Percentiles rank a stretch among this genome's conserved stretches.
These are phyloP conservation scores for Eucalyptus fibrosa DNA, from an alignment of 345 rosid genomes.

Conservation along the genomic window DNA sequence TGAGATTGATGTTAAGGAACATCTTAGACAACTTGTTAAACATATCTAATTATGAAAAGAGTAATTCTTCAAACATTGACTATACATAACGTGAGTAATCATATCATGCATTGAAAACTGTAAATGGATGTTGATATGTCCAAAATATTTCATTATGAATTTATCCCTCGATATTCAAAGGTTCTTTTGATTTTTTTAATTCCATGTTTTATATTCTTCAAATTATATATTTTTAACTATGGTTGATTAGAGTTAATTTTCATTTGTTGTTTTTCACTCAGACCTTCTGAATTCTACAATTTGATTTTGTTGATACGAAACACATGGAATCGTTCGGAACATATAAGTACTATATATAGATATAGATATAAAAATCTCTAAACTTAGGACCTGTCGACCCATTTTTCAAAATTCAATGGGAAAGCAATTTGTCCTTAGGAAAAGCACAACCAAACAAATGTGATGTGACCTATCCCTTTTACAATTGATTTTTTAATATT, in stretches of 20 bases:
- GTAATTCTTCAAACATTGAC: not conserved
- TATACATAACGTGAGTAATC: not conserved
- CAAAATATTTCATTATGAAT: not conserved
- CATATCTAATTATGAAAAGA: not conserved
- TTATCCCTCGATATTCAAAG: not conserved
- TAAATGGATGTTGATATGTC: not conserved
- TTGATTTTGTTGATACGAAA: not conserved
- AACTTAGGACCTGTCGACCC: not conserved
- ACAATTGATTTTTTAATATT: not conserved
- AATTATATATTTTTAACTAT: not conserved
- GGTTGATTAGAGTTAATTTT: not conserved
- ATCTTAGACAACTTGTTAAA: not conserved
- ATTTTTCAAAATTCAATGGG: not conserved
- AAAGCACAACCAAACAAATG: not conserved
- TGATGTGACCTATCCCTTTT: not conserved
- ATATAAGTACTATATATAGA: not conserved
- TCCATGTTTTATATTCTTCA: not conserved
- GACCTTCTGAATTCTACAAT: not conserved
- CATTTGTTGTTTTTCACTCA: not conserved
- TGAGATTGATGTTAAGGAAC: not conserved
- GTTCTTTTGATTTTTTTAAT: not conserved
- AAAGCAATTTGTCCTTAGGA: not conserved
- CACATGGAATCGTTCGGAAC: not conserved
- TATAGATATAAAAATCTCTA: not conserved
- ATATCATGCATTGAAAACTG: not conserved